phyloP scores from a whole-genome alignment of 345 rosid species.

The Erysimum cheiranthoides region DNA sequence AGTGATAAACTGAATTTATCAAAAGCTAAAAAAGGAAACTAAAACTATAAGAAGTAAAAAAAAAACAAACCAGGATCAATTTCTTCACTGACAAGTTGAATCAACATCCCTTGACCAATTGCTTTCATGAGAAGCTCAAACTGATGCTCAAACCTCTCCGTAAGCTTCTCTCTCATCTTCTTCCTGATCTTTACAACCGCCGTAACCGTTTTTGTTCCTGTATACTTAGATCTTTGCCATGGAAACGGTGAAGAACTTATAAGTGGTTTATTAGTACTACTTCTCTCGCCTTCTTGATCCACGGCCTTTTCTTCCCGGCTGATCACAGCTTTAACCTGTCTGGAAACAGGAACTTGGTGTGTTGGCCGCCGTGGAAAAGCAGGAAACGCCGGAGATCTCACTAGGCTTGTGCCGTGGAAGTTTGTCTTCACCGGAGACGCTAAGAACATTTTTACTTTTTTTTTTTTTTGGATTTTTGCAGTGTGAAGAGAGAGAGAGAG shows the following conservation, averaged over 20 bases:
- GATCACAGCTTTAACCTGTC: slow-evolving; percentile 60
- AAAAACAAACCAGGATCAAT: slow-evolving; percentile 73
- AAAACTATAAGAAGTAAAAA: background rate
- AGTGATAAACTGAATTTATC: slow-evolving; percentile 2
- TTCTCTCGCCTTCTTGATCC: slow-evolving; percentile 49
- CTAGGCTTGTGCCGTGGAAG: slow-evolving; percentile 47
- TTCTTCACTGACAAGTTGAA: slow-evolving; percentile 85
- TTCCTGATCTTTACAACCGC: slow-evolving; percentile 77
- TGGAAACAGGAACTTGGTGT: slow-evolving; percentile 7
- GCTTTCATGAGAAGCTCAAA: slow-evolving; percentile 73
- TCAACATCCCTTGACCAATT: slow-evolving; percentile 76
- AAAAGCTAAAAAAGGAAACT: background rate
- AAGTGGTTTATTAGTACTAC: slow-evolving; percentile 29
- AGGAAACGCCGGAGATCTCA: slow-evolving; percentile 44
- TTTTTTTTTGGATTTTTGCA: background rate
- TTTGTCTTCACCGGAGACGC: slow-evolving; percentile 52
- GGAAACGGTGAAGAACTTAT: slow-evolving; percentile 27
- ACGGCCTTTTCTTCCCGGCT: slow-evolving; percentile 65
- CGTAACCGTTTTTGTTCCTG: slow-evolving; percentile 47
- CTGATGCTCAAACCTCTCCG: slow-evolving; percentile 72
- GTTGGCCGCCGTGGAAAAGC: slow-evolving; percentile 19
- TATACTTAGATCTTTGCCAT: slow-evolving; percentile 48
- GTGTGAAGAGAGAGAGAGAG: slow-evolving; percentile 19
- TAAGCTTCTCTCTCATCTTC: slow-evolving; percentile 79
- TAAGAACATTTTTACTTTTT: slow-evolving; percentile 45